Percentiles rank a stretch among this genome's conserved stretches.
Conservation (phyloP, 106 monocot species). For the Allium sativum region DNA sequence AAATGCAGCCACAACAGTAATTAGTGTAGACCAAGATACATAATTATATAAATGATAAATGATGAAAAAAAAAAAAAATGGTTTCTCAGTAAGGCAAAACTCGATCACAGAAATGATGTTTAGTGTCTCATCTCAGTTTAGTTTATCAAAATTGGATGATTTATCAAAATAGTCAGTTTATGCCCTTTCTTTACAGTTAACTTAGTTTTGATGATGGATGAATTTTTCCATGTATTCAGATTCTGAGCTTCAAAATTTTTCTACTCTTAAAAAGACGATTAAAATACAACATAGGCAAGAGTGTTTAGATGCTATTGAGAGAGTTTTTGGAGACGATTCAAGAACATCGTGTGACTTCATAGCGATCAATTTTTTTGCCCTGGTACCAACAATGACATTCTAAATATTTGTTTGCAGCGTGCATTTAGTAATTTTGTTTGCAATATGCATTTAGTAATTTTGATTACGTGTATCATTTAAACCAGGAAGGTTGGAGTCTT, state of each 20-base stretch:
- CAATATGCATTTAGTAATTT: neutral
- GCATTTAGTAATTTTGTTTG: neutral
- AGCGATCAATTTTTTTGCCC: constrained; percentile 83
- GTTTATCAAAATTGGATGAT: no score
- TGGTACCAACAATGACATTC: constrained; percentile 33
- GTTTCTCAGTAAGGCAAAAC: no score
- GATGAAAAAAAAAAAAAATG: no score
- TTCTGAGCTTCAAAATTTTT: constrained; percentile 22
- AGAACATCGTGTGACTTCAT: constrained; percentile 52
- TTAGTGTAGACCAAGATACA: no score
- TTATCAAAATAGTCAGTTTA: no score
- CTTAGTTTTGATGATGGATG: no score
- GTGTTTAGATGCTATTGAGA: constrained; percentile 49
- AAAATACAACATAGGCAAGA: constrained; percentile 48
- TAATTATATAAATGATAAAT: no score
- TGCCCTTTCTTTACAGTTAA: no score
- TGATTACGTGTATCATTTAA: neutral
- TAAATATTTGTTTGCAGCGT: neutral
- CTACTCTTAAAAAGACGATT: constrained; percentile 38
- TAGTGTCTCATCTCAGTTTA: no score
- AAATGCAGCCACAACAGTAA: no score
- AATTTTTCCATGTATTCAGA: constrained; percentile 6
- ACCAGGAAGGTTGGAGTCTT: constrained; percentile 91
- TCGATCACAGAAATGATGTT: no score
- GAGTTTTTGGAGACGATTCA: constrained; percentile 49